A percentile compares a stretch with the other conserved stretches of the same genome.
Evolutionary conservation across 768 basidiomycete species (phyloP).

Genomic region (Leucosporidium yakuticum): DNA sequence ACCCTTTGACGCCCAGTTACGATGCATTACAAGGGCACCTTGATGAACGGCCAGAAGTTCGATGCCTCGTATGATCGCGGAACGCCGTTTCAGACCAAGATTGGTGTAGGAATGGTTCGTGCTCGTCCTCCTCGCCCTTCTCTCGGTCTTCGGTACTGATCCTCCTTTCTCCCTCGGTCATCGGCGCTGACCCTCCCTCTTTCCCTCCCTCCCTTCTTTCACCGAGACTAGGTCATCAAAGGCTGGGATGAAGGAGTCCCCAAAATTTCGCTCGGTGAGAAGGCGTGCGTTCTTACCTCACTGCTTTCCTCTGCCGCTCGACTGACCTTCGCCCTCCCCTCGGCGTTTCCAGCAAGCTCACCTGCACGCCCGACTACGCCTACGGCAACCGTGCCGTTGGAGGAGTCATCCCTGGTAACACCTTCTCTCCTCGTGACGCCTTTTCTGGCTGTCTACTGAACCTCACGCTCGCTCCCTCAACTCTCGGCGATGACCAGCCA

Average conservation of each 20-base stretch:
- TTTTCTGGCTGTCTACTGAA: too few species aligned
- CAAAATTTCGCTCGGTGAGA: slow-evolving; percentile 68
- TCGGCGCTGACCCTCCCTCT: too few species aligned
- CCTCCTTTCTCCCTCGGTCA: slow-evolving; percentile 47
- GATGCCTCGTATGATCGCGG: slow-evolving; percentile 59
- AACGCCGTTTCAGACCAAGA: slow-evolving; percentile 56
- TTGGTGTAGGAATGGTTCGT: not conserved
- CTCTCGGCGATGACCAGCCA: slow-evolving; percentile 42
- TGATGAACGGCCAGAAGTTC: slow-evolving; percentile 51
- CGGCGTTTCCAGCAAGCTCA: slow-evolving; percentile 35
- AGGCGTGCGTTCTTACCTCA: slow-evolving; percentile 47
- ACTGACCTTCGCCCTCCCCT: too few species aligned
- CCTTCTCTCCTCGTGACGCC: too few species aligned
- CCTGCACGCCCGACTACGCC: slow-evolving; percentile 65
- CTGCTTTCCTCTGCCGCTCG: slow-evolving; percentile 1
- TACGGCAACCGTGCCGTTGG: slow-evolving; percentile 12
- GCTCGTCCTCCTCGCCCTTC: not conserved
- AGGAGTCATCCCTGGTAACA: slow-evolving; percentile 51
- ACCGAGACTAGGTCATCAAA: slow-evolving; percentile 63
- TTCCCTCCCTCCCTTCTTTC: too few species aligned
- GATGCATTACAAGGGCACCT: slow-evolving; percentile 59
- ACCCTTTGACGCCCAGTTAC: slow-evolving; percentile 54
- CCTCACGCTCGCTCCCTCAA: too few species aligned
- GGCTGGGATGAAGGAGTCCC: slow-evolving; percentile 91
- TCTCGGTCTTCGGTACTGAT: not conserved